Evolutionary conservation across 495 filamentous ascomycete species (phyloP).

Genomic region (Haplographium delicatum): DNA sequence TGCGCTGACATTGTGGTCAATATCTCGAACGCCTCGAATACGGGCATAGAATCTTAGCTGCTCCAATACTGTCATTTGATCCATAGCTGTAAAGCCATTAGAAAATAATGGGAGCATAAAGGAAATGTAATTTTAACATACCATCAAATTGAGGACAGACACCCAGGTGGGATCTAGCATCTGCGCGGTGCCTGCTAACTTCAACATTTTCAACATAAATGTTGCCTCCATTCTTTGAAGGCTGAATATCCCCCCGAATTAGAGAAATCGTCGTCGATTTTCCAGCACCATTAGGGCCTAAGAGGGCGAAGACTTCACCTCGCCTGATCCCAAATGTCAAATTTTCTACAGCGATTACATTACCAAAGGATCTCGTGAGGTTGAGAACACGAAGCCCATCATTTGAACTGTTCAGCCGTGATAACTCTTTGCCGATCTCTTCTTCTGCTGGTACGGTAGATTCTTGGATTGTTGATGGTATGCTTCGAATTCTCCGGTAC

Average conservation of each 20-base stretch:
- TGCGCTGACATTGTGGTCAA: slow-evolving; percentile 56
- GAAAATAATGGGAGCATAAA: background rate
- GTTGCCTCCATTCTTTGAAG: slow-evolving; percentile 52
- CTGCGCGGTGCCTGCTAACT: slow-evolving; percentile 56
- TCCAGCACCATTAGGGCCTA: slow-evolving; percentile 85
- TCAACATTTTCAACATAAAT: slow-evolving; percentile 68
- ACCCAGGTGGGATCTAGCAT: slow-evolving; percentile 66
- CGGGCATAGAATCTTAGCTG: slow-evolving; percentile 72
- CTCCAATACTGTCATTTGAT: slow-evolving; percentile 66
- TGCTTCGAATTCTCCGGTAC: slow-evolving; percentile 35
- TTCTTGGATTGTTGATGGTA: slow-evolving; percentile 29
- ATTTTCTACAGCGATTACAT: slow-evolving; percentile 68
- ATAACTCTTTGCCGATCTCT: slow-evolving; percentile 40
- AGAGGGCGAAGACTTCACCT: slow-evolving; percentile 70
- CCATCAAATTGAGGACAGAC: slow-evolving; percentile 72
- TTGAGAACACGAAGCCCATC: slow-evolving; percentile 67
- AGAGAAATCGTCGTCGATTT: slow-evolving; percentile 82
- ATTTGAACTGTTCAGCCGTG: slow-evolving; percentile 19
- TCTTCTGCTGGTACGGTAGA: slow-evolving; percentile 32
- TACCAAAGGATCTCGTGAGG: slow-evolving; percentile 70
- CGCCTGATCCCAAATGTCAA: slow-evolving; percentile 73
- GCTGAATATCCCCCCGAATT: slow-evolving; percentile 77
- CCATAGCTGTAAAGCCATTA: slow-evolving; percentile 35
- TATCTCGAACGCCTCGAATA: slow-evolving; percentile 57
- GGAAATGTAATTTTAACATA: slow-evolving; percentile 8